Evolutionary conservation across 306 rosid genomes (phyloP), one percentile per base, ranked within the genome.

Genomic region (Myrica gale): DNA sequence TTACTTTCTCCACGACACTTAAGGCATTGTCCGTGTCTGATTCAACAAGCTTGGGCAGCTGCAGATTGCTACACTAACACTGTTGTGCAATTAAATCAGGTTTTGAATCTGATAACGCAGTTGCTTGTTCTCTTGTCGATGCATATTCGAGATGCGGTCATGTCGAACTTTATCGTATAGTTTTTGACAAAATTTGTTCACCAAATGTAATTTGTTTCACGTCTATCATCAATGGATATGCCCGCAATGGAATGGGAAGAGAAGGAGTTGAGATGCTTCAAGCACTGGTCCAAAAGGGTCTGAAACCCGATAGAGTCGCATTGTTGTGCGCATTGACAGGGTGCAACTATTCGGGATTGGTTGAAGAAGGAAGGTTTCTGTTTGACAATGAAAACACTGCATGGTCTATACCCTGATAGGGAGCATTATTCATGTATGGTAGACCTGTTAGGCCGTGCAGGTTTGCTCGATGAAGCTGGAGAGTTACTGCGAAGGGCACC

Each of bases 371-470:
- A 78, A 89, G 84, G 78, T 20, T 76, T 23, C 47, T 95, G 43
- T 88, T 92, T 55, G 84, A 92, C 86, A 11, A 89, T 95, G 97
- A 74, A 83, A 83, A 81, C 80, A 17, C 76, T 63, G 44, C 72
- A 84, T 58, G 87, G 84, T 66, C 74, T 95, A 65, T 54, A 73
- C 50, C 97, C 96, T 11, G 90, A 85, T 75, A 76, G 85, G 67
- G 84, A 80, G 72, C 98, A 89, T 76, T 87, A 85, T 86, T 89
- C 98, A 9, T 92, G 97, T 74, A 87, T 90, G 90, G 85, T 92
- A 60, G 97, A 92, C 90, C 95, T 90, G 52, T 79, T 90, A 74
- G 92, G 97, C 83, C 91, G 97, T 0, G 88, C 88, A 0, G 97
- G 97, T 76, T 84, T 88, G 68, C 65, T 92, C 43, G 72, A 90